Base-by-base conservation (phyloP, 2,329 filamentous ascomycete genomes). In the Fusarium globosum region DNA sequence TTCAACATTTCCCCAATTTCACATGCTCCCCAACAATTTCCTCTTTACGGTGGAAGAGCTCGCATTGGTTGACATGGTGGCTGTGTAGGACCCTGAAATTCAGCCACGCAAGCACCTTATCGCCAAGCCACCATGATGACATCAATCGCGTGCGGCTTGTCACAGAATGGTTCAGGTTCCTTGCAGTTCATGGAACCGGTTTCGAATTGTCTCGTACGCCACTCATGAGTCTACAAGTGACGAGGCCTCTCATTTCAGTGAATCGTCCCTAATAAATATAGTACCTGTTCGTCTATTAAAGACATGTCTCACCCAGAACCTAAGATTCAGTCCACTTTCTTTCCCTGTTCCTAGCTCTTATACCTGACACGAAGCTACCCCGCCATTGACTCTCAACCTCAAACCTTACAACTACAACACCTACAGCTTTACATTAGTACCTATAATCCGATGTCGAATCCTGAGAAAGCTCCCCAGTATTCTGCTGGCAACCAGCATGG, bases 61-160 rank as follows among this genome's bases (percentile, higher is more conserved):
- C 59, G 33, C 28, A 59, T 73, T 61, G 57, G 46, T 61, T 49
- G 41, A 49, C 38, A 48, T 20, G 13, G 73, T 76, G 75, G 75
- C 75, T 74, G 71, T 77, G 73, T 53, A 61, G 65, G 61, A 73
- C 62, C 60, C 65, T 68, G 41, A 52, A 33, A 14, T 66, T 53
- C 61, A 76, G 69, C 74, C 74, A 67, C 74, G 73, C 71, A 74
- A 68, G 55, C 62, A 42, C 41, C 23, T 48, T 48, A 15, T 46
- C 38, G 42, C 71, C 67, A 70, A 76, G 75, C 75, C 75, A 77
- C 73, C 49, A 26, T 57, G 58, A 77, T 76, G 75, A 77, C 75
- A 77, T 77, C 75, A 77, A 72, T 51, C 33, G 26, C 33, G 20
- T 49, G 51, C 59, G 65, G 51, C 65, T 52, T 73, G 69, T 71